phyloP scores from a whole-genome alignment of 2,329 filamentous ascomycete genomes.

The Gnomoniopsis smithogilvyi region DNA sequence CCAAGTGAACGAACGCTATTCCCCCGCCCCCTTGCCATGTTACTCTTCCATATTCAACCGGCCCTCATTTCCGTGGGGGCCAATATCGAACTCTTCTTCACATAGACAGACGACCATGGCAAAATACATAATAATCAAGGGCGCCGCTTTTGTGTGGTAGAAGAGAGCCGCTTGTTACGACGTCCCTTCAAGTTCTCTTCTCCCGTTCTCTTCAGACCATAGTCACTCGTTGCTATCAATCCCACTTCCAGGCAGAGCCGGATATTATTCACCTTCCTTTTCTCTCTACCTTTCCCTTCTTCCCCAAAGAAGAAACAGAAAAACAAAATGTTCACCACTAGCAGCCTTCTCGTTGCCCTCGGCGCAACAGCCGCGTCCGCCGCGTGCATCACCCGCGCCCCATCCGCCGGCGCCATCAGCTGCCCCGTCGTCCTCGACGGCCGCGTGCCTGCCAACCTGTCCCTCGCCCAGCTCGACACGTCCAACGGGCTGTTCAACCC shows the following conservation, averaged over 20 bases:
- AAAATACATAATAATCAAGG: neutral
- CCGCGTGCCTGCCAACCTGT: slow-evolving; percentile 26
- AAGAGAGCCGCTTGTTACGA: neutral
- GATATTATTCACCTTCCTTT: neutral
- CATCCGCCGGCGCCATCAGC: slow-evolving; percentile 18
- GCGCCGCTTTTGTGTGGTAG: neutral
- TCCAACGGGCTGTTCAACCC: slow-evolving; percentile 31
- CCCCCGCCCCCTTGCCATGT: neutral
- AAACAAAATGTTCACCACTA: neutral
- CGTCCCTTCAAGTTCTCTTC: neutral
- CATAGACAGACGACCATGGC: neutral
- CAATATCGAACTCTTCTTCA: neutral
- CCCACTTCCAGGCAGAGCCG: neutral
- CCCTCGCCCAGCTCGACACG: slow-evolving; percentile 30
- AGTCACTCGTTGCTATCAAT: neutral
- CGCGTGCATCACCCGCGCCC: neutral
- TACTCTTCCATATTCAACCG: slow-evolving; percentile 17
- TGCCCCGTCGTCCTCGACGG: slow-evolving; percentile 37
- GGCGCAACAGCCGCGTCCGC: slow-evolving; percentile 3
- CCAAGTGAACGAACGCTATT: neutral
- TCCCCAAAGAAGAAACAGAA: too few species aligned
- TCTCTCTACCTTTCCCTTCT: neutral
- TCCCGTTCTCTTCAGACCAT: neutral
- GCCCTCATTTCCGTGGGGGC: slow-evolving; percentile 3
- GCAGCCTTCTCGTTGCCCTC: neutral